Evolutionary conservation across 306 rosid species (phyloP), one percentile per base, ranked within the genome.

Genomic region (Boehmeria nivea): DNA sequence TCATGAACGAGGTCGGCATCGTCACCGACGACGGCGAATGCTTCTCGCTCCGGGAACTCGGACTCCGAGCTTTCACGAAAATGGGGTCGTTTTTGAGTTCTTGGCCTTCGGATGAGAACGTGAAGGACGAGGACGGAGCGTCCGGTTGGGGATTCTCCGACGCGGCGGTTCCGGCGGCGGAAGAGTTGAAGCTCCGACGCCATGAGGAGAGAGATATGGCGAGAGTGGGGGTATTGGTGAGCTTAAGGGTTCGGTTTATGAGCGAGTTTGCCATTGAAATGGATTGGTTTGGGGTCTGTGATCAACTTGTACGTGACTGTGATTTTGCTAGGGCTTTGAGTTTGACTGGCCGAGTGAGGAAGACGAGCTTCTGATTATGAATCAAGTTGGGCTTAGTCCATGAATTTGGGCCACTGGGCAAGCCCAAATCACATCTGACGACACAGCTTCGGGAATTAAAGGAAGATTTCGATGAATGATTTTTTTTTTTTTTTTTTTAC

Each of bases 1-100:
- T 84, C 99, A 84, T 77, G 79, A 91, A 91, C 68, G 96, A 80
- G 64, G 71, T 71, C 14, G 96, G 99, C 95, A 91, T 91, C 62
- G 89, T 84, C 67, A 87, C 96, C 43, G 94, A 66, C 18, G 67
- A 7, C 21, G n/a, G n/a, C n/a, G 80, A 55, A 12, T 68, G 72
- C 50, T 46, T 83, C 75, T 4, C 43, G 50, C 71, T 44, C 43
- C 48, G 54, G 39, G 70, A 36, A n/a, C 75, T 4, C 43, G 50
- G n/a, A 21, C 51, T 25, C 24, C 74, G 75, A 15, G 73, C 71
- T 66, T 73, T 91, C 45, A 87, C 3, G 61, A 69, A 36, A 20
- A 91, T 68, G 39, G 66, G 7, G 18, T 49, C 69, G 16, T 46
- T 37, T 8, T 54, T 34, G 49, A 1, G 25, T 3, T 70, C 61